Evolutionary conservation across 2,329 filamentous ascomycete species (phyloP), one percentile per base, ranked within the genome.

Genomic region (Botrytis paeoniae): DNA sequence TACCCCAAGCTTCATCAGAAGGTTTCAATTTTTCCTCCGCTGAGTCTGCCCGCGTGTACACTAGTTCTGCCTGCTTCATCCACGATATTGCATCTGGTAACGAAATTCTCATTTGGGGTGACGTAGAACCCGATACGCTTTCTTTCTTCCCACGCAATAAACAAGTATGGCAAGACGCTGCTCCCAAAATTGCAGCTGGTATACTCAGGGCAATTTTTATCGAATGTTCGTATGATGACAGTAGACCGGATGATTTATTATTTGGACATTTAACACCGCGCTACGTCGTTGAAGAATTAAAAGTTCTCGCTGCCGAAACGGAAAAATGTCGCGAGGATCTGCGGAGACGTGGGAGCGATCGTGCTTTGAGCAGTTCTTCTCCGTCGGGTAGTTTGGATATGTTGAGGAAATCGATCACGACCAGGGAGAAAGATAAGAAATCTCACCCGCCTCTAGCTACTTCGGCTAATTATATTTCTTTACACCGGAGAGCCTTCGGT

Each of bases 31-130:
- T 39, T 7, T 2, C 63, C 16, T 1, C 45, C 25, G 0, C 4
- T 4, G 32, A 71, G 1, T 22, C 32, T 43, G 8, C 3, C 12
- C 94, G 91, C 77, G 92, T 94, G 1, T 92, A 93, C 74, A 94
- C 98, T 81, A 97, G 93, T 75, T 96, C 94, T 29, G 95, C 94
- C 0, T 98, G 95, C 82, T 98, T 99, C 82, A 92, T 99, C 76
- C 92, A 93, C 54, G 92, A 96, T 74, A 85, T 91, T 48, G 81
- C 84, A 0, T 92, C 89, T 0, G 88, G 89, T 1, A 87, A 88
- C 45, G 95, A 99, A 82, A 89, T 98, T 4, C 88, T 99, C 74
- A 93, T 99, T 66, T 98, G 98, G 80, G 96, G 96, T 29, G 96
- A 99, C 77, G 93, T 98, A 54, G 96, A 99, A 80, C 94, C 96